phyloP scores from a whole-genome alignment of 75 land plant species.

The Larix kaempferi region DNA sequence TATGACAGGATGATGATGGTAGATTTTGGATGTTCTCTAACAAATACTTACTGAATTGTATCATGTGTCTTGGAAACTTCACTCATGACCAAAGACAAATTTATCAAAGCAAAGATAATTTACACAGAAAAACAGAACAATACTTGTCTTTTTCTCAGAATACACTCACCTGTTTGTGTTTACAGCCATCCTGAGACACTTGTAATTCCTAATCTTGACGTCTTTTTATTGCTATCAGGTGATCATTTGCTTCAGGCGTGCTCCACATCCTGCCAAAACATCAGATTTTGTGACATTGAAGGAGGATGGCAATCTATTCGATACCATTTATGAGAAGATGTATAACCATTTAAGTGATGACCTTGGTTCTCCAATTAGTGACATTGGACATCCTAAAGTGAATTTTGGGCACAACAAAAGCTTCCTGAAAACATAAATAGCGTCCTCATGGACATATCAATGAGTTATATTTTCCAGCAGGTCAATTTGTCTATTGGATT shows the following conservation, averaged over 20 bases:
- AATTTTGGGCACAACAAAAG: background rate
- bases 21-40: background rate
- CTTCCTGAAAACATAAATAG: background rate
- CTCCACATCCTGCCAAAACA: conserved; percentile 13
- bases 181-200: conserved; percentile 8
- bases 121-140: too few species aligned
- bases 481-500: background rate
- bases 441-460: background rate
- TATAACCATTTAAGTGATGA: background rate
- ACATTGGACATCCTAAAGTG: background rate
- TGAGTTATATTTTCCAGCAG: background rate
- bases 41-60: conserved; percentile 12
- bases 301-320: background rate
- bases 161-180: conserved; percentile 5
- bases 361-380: background rate
- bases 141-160: too few species aligned
- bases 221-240: background rate
- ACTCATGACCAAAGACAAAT: too few species aligned
- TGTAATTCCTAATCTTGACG: conserved; percentile 10
- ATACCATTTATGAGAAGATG: background rate
- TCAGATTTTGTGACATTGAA: background rate
- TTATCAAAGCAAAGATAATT: too few species aligned
- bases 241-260: conserved; percentile 2
- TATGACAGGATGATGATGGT: background rate
- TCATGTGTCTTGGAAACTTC: conserved; percentile 8